A percentile compares a stretch with the other conserved stretches of the same genome.
Conservation (phyloP, 192 early-diverging fungal genomes). For the Thamnidium elegans region DNA sequence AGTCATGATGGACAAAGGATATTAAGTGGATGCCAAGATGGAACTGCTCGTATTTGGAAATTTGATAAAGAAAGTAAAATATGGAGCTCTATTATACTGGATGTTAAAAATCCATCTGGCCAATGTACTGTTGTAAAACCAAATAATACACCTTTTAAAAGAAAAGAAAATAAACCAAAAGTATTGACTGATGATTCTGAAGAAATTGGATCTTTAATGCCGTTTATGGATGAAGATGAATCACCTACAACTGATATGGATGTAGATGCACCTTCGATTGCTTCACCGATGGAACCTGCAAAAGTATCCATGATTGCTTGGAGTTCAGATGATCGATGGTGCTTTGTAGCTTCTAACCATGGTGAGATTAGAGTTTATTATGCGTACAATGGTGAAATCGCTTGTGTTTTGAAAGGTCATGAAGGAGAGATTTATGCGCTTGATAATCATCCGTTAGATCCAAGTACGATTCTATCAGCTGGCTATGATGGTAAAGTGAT, state of each 20-base stretch:
- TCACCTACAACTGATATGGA: neutral
- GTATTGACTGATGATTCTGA: neutral
- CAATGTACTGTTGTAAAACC: constrained; percentile 14
- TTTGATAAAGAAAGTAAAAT: constrained; percentile 44
- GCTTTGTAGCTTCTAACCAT: constrained; percentile 66
- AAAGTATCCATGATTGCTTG: constrained; percentile 69
- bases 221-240: neutral
- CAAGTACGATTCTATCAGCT: constrained; percentile 70
- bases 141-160: neutral
- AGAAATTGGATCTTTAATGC: constrained; percentile 10
- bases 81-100: constrained; percentile 56
- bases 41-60: constrained; percentile 74
- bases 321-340: constrained; percentile 62
- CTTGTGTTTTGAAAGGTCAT: constrained; percentile 55
- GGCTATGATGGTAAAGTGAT: constrained; percentile 81
- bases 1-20: constrained; percentile 67
- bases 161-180: neutral
- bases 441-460: constrained; percentile 71
- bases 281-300: neutral
- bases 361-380: constrained; percentile 70
- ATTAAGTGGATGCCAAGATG: constrained; percentile 74
- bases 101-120: constrained; percentile 7
- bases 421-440: constrained; percentile 67
- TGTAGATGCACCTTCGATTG: neutral
- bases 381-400: constrained; percentile 56